Evolutionary conservation across 2,329 filamentous ascomycete genomes (phyloP), one percentile per base, ranked within the genome.

Genomic region (Lachnellula subtilissima): DNA sequence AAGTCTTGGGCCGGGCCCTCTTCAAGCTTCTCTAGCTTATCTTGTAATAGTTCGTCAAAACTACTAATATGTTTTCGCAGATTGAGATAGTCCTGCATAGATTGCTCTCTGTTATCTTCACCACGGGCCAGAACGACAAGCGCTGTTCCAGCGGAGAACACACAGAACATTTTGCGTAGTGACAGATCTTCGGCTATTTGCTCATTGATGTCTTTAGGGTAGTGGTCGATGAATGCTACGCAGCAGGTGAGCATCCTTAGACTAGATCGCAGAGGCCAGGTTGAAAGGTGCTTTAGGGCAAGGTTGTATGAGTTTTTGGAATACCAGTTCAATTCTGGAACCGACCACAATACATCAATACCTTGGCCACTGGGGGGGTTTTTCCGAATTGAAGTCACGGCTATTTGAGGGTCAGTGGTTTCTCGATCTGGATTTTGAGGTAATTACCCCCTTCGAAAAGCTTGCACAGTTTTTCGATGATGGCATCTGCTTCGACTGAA

Each of bases 301-400:
- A 91, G 70, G 62, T 94, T 95, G 74, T 95, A 96, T 1, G 87
- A 80, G 60, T 89, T 93, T 60, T 86, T 86, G 39, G 86, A 87
- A 68, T 96, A 92, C 91, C 91, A 96, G 62, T 92, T 81, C 3
- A 95, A 75, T 64, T 96, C 91, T 3, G 76, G 69, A 0, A 78
- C 56, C 0, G 79, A 81, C 66, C 91, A 91, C 1, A 65, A 48
- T 2, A 47, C 55, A 19, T 66, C 61, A 12, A 50, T 37, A 4
- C 42, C 17, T 28, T 74, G 14, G 37, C 48, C 25, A 42, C 71
- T 56, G 71, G 61, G 35, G 73, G 62, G 35, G 72, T 76, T 73
- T 43, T 75, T 73, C 2, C 72, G 70, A 17, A 78, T 77, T 70
- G 64, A 52, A 2, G 52, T 40, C 14, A 61, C 58, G 40, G 65